Evolutionary conservation across 495 filamentous ascomycete species (phyloP).

Genomic region (Aspergillus cristatus): DNA sequence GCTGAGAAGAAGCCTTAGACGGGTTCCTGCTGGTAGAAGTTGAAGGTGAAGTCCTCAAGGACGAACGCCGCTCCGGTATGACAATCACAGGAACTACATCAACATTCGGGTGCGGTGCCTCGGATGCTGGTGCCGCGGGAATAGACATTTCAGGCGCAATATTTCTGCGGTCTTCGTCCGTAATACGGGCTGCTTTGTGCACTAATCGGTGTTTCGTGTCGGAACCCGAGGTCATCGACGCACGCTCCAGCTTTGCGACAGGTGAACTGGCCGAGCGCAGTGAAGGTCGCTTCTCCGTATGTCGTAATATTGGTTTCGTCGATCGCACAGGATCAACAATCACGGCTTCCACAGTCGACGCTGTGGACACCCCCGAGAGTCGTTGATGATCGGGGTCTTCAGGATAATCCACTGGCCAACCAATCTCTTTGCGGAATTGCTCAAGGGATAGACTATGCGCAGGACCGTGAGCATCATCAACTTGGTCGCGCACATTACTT

Average conservation of each 20-base stretch:
- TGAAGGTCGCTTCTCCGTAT: constrained; percentile 57
- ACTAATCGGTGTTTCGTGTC: constrained; percentile 38
- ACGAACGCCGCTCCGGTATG: constrained; percentile 59
- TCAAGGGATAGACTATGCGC: constrained; percentile 25
- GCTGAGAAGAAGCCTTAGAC: constrained; percentile 30
- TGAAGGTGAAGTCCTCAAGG: constrained; percentile 47
- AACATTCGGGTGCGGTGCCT: constrained; percentile 35
- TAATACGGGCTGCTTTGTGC: constrained; percentile 38
- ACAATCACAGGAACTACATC: constrained; percentile 64
- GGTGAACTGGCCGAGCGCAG: constrained; percentile 46
- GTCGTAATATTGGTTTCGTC: constrained; percentile 47
- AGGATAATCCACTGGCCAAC: constrained; percentile 30
- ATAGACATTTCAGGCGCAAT: constrained; percentile 49
- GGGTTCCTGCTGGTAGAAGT: constrained; percentile 26
- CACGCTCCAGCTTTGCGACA: constrained; percentile 31
- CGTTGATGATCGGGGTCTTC: constrained; percentile 32
- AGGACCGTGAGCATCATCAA: constrained; percentile 17
- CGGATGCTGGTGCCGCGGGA: constrained; percentile 39
- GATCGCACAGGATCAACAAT: constrained; percentile 53
- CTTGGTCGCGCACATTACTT: constrained; percentile 27
- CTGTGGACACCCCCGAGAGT: constrained; percentile 54
- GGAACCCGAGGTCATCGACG: constrained; percentile 31
- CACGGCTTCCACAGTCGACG: constrained; percentile 65
- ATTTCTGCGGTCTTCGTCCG: constrained; percentile 45
- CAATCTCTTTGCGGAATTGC: constrained; percentile 30